Percentiles rank a stretch among this genome's conserved stretches.
Evolutionary conservation across 2,329 filamentous ascomycete species (phyloP).

Genomic region (Gnomoniopsis smithogilvyi): DNA sequence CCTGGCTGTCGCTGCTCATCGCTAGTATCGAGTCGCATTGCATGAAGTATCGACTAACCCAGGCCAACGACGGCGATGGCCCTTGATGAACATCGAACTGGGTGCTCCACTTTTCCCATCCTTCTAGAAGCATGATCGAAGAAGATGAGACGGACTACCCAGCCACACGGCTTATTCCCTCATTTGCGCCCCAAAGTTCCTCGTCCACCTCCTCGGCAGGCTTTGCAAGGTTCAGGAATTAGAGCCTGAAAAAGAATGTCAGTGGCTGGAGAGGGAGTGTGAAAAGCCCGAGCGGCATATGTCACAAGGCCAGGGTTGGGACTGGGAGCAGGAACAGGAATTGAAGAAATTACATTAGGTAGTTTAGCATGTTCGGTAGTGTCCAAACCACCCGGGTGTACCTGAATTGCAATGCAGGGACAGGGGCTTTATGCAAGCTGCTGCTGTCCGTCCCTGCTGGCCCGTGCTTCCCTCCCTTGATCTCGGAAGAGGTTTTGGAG

Average conservation of each 20-base stretch:
- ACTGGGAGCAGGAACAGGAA: not conserved
- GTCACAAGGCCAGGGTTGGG: not conserved
- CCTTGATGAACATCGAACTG: not conserved
- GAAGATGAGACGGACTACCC: not conserved
- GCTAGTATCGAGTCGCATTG: not conserved
- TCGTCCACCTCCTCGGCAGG: not conserved
- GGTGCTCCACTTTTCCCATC: not conserved
- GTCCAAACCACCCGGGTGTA: not conserved
- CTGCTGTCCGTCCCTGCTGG: not conserved
- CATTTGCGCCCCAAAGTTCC: not conserved
- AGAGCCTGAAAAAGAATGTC: not conserved
- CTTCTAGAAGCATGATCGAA: constrained; percentile 6
- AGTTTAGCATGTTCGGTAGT: too few relatives aligned
- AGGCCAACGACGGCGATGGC: not conserved
- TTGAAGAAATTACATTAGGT: not conserved
- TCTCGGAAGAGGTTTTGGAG: not conserved
- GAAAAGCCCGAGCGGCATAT: not conserved
- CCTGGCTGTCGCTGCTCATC: not conserved
- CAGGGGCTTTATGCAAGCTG: not conserved
- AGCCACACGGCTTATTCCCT: constrained; percentile 3
- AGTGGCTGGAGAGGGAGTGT: not conserved
- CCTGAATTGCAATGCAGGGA: not conserved
- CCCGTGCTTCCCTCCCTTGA: not conserved
- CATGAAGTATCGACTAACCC: not conserved
- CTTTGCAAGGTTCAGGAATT: too few relatives aligned